Evolutionary conservation across 73 alveolate genomes (phyloP), one percentile per base, ranked within the genome.

Genomic region (Blepharisma stoltei): DNA sequence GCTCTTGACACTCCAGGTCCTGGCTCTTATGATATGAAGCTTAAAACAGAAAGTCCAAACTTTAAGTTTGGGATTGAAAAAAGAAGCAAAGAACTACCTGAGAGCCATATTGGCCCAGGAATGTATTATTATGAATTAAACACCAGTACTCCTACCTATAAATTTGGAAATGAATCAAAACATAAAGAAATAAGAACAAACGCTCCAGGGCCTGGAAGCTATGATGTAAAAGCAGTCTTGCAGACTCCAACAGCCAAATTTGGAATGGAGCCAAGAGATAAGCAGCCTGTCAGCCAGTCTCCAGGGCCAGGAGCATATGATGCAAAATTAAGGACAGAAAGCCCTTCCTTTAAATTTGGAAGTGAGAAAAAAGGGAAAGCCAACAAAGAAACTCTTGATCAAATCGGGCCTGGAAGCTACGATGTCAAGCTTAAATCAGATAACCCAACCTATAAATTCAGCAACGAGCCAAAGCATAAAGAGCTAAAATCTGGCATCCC

Each of bases 301-400:
- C 73, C 73, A 14, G 73, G 73, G 5, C 73, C 73, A 14, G 73
- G 49, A 11, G 73, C 73, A 20, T 60, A 60, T 60, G 23, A 25
- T 60, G 46, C 73, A 60, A 38, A 60, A 60, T 14, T 25, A 14
- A n/a, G 46, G 5, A 25, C 46, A 1, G 18, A 60, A 20, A 60
- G 14, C 14, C 73, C 73, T 1, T 20, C 73, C 11, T 60, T 60
- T 60, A 9, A 14, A 60, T 60, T 60, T 60, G 73, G 73, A 60
- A n/a, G 46, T 2, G 14, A n/a, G 11, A 60, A 25, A 20, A 25
- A 25, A 18, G 18, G 23, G 38, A 9, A 14, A 9, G 2, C 5
- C 5, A 25, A 60, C 38, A 25, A 14, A 20, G 45, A 20, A 20
- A 25, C 45, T 2, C 41, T 32, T 32, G 41, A 32, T 3, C 41